phyloP scores from a whole-genome alignment of 2,329 filamentous ascomycete genomes.

The Fusarium sterilihyphosum region DNA sequence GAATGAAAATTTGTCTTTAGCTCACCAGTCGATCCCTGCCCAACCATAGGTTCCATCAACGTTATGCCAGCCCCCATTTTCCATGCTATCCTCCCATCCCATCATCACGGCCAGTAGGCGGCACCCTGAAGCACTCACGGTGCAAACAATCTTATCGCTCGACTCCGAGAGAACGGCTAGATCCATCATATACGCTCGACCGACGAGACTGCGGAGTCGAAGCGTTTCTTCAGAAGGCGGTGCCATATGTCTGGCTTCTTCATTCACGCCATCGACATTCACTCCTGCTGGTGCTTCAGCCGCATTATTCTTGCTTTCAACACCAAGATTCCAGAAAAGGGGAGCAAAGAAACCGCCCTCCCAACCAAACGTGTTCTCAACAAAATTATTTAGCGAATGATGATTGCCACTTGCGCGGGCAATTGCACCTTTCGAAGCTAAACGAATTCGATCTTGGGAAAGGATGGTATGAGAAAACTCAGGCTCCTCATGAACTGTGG shows the following conservation, averaged over 20 bases:
- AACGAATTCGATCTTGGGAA: conserved; percentile 80
- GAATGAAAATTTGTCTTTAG: conserved; percentile 29
- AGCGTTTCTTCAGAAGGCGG: conserved; percentile 65
- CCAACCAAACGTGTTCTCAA: conserved; percentile 84
- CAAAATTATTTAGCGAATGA: conserved; percentile 69
- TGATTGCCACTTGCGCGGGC: conserved; percentile 55
- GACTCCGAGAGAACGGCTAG: conserved; percentile 75
- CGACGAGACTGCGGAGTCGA: conserved; percentile 76
- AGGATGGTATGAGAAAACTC: conserved; percentile 68
- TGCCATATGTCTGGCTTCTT: conserved; percentile 39
- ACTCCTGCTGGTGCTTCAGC: conserved; percentile 47
- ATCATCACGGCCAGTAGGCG: conserved; percentile 84
- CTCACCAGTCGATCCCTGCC: conserved; percentile 56
- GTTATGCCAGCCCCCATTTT: conserved; percentile 74
- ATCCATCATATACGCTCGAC: conserved; percentile 84
- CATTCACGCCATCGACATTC: conserved; percentile 36
- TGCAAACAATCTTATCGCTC: conserved; percentile 79
- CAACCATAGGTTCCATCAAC: conserved; percentile 78
- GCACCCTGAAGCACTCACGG: conserved; percentile 77
- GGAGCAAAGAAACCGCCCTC: conserved; percentile 86
- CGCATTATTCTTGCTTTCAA: conserved; percentile 54
- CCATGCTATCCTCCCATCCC: conserved; percentile 79
- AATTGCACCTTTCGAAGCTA: conserved; percentile 71
- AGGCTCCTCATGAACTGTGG: conserved; percentile 73
- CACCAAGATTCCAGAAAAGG: conserved; percentile 83